Evolutionary conservation across 768 basidiomycete genomes (phyloP), one percentile per base, ranked within the genome.

Genomic region (Leccinum fibrillosum): DNA sequence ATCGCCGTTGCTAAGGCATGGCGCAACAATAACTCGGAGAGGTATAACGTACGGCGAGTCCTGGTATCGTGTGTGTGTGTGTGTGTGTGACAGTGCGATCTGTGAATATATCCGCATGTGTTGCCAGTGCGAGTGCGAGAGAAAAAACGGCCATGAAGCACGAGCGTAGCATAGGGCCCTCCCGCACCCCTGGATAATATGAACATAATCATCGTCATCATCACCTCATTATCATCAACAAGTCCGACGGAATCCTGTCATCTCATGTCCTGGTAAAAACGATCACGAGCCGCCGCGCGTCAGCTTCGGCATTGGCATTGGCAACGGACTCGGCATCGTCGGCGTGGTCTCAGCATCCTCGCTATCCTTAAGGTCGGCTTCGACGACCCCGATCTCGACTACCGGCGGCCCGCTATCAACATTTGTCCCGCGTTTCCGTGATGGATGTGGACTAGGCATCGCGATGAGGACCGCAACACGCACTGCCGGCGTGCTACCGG

Each of bases 391-490:
- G 10, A 76, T 61, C 62, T 76, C 75, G 5, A 76, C 49, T 32
- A 69, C 62, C 4, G 76, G 76, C 12, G 68, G 66, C n/a, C 63
- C 64, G 11, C 39, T 60, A 30, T 66, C 69, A 32, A 70, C 72
- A 13, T 35, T 15, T 15, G 19, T 5, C 42, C 53, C 10, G 10
- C 54, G 59, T 19, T 53, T 57, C 47, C 23, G 61, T 15, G 59
- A 35, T 10, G 28, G 12, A 25, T 28, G 42, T 11, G 42, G 42
- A 19, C 42, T 34, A 19, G 79, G 79, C 80, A 80, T 79, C 5
- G 80, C 78, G 42, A 80, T 76, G 32, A 80, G 67, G 17, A 80
- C 77, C 0, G 76, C 74, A 30, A 80, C 71, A 35, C 70, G 71
- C 25, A 80, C 67, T 47, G 65, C 55, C 34, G 72, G 61, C 49